Conservation (phyloP, 768 basidiomycete species). For the Gloeopeniophorella convolvens region DNA sequence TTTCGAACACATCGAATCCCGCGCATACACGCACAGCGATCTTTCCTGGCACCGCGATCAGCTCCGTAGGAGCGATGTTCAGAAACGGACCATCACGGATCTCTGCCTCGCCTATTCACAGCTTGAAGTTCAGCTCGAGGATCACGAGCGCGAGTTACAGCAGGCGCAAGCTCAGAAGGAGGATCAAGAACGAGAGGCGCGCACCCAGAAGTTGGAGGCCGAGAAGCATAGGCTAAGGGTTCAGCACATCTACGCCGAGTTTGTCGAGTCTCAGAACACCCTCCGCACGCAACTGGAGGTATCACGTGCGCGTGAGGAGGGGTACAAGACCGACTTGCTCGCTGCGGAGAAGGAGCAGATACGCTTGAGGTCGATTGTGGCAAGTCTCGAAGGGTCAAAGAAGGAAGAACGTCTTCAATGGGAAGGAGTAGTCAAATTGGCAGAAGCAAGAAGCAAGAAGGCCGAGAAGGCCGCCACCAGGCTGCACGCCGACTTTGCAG, state of each 20-base stretch:
- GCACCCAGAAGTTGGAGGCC: background rate
- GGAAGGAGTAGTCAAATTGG: background rate
- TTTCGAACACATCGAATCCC: slow-evolving; percentile 6
- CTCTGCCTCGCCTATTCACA: background rate
- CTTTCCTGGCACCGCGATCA: background rate
- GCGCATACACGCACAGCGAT: background rate
- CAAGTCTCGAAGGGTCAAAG: slow-evolving; percentile 1
- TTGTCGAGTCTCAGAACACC: background rate
- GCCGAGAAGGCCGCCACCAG: background rate
- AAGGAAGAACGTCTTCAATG: background rate
- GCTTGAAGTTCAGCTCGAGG: background rate
- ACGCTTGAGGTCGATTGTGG: background rate
- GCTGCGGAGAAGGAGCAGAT: background rate
- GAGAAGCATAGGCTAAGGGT: background rate
- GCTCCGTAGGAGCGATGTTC: background rate
- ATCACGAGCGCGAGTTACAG: background rate
- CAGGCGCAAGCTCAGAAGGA: background rate
- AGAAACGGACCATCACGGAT: background rate
- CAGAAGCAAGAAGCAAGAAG: background rate
- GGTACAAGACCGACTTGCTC: background rate
- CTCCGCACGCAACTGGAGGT: background rate
- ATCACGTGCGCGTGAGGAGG: background rate
- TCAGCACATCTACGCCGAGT: background rate
- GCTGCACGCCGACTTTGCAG: background rate
- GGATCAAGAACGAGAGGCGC: background rate